These are phyloP conservation scores for Alternaria sp. DNA, from an alignment of 2,329 filamentous ascomycete species.

Conservation along the genomic window DNA sequence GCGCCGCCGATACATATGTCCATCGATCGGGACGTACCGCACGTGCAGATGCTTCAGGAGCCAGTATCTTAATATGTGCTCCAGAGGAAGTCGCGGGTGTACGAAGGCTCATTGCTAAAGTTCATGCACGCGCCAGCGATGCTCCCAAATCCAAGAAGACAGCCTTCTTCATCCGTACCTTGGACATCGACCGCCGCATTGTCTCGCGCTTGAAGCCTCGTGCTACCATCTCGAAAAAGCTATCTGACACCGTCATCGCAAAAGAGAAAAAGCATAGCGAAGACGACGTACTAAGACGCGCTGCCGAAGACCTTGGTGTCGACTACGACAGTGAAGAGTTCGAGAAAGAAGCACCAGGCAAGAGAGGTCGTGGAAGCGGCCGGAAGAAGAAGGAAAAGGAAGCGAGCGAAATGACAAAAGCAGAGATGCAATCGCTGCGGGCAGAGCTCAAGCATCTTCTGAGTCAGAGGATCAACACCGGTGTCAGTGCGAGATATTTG, in stretches of 20 bases:
- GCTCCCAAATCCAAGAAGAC: slow-evolving; percentile 60
- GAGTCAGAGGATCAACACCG: slow-evolving; percentile 79
- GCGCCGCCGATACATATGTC: slow-evolving; percentile 91
- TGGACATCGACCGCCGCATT: slow-evolving; percentile 84
- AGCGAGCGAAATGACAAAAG: slow-evolving; percentile 73
- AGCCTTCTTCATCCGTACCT: slow-evolving; percentile 76
- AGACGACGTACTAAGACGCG: slow-evolving; percentile 82
- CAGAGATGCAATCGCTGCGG: slow-evolving; percentile 73
- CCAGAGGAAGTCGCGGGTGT: slow-evolving; percentile 91
- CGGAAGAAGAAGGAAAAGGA: slow-evolving; percentile 79
- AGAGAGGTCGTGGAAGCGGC: slow-evolving; percentile 71
- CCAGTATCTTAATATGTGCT: slow-evolving; percentile 86
- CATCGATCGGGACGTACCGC: slow-evolving; percentile 95
- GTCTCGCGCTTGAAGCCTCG: slow-evolving; percentile 79
- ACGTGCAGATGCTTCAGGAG: slow-evolving; percentile 78
- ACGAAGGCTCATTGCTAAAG: slow-evolving; percentile 83
- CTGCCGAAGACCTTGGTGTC: slow-evolving; percentile 91
- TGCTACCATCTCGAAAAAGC: slow-evolving; percentile 81
- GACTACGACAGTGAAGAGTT: slow-evolving; percentile 93
- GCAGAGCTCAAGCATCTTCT: slow-evolving; percentile 78
- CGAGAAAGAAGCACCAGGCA: slow-evolving; percentile 65
- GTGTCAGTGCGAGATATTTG: slow-evolving; percentile 87
- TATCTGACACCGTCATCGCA: slow-evolving; percentile 82
- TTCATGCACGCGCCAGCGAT: slow-evolving; percentile 71
- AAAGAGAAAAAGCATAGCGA: slow-evolving; percentile 88